Percentiles rank a stretch among this genome's conserved stretches.
These are phyloP conservation scores for Lizonia empirigonia DNA, from an alignment of 2,329 filamentous ascomycete genomes.

Conservation along the genomic window DNA sequence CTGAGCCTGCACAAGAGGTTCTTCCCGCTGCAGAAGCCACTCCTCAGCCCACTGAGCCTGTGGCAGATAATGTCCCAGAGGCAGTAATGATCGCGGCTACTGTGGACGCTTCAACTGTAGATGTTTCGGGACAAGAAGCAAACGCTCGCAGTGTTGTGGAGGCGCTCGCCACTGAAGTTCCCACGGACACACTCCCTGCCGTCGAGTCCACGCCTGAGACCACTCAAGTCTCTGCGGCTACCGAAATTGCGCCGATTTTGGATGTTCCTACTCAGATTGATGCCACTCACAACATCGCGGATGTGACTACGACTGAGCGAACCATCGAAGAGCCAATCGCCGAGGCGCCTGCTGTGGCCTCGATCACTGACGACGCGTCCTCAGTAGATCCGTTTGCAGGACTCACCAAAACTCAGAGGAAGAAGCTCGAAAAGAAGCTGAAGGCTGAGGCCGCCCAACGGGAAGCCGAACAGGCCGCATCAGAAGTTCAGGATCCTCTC, in stretches of 20 bases:
- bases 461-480: slow-evolving; percentile 3
- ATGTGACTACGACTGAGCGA: not conserved
- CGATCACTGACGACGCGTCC: not conserved
- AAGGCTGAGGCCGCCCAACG: slow-evolving; percentile 7
- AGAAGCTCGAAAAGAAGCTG: slow-evolving; percentile 31
- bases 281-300: not conserved
- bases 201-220: not conserved
- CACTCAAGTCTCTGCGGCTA: not conserved
- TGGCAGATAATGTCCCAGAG: not conserved
- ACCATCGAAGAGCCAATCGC: slow-evolving; percentile 3
- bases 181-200: not conserved
- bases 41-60: not conserved
- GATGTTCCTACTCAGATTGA: not conserved
- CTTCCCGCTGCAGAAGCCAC: not conserved
- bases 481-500: not conserved
- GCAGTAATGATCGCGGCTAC: not conserved
- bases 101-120: not conserved
- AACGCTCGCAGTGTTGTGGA: not conserved
- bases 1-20: not conserved
- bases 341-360: not conserved
- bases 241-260: not conserved
- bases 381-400: slow-evolving; percentile 7
- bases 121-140: not conserved
- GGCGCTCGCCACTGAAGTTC: not conserved
- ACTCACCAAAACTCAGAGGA: slow-evolving; percentile 18